These are phyloP conservation scores for Globisporangium canariense DNA, from an alignment of 352 stramenopile species.

Conservation along the genomic window DNA sequence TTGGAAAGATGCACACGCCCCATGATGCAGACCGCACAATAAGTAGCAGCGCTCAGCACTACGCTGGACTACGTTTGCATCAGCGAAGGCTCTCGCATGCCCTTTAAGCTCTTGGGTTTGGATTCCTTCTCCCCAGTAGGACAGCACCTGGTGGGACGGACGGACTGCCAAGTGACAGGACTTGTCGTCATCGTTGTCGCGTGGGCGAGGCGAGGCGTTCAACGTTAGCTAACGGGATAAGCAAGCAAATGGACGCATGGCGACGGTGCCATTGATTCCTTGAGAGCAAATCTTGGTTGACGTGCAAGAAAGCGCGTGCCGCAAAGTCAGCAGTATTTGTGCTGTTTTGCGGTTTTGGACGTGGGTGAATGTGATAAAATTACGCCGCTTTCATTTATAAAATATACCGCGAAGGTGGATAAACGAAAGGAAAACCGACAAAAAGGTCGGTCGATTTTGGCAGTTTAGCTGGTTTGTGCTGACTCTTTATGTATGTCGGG, in stretches of 20 bases:
- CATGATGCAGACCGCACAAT: no score
- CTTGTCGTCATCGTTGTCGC: not conserved
- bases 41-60: not conserved
- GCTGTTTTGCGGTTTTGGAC: not conserved
- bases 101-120: not conserved
- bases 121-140: not conserved
- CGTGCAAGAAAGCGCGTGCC: not conserved
- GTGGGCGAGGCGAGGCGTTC: not conserved
- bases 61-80: no score
- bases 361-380: not conserved
- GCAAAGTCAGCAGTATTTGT: not conserved
- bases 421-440: not conserved
- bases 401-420: not conserved
- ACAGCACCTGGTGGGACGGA: not conserved
- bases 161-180: not conserved
- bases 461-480: not conserved
- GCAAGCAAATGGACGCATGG: not conserved
- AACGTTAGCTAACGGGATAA: not conserved
- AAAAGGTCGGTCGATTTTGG: not conserved
- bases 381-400: not conserved
- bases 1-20: not conserved
- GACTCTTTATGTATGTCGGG: not conserved
- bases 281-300: not conserved
- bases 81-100: not conserved
- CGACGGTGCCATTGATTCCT: no score